Percentiles rank a stretch among this genome's conserved stretches.
Evolutionary conservation across 1,139 yeast species (phyloP).

Genomic region (Hemisphaericaspora xylofermentans): DNA sequence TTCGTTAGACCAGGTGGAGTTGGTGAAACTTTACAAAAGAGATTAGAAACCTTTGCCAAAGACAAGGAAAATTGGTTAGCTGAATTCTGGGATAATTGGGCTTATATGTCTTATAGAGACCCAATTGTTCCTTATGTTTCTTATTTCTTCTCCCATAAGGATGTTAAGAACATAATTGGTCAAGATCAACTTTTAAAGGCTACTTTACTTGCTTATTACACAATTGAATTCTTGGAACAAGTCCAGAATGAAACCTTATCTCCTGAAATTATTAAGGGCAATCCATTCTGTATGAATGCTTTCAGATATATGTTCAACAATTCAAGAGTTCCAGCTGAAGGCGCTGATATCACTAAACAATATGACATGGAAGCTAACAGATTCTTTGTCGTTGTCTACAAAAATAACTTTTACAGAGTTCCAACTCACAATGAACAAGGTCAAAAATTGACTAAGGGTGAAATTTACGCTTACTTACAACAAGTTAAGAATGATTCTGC

Average conservation of each 20-base stretch:
- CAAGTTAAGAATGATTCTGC: conserved; percentile 45
- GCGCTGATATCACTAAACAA: conserved; percentile 54
- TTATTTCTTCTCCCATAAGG: conserved; percentile 85
- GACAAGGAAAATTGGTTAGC: conserved; percentile 86
- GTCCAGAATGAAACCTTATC: conserved; percentile 61
- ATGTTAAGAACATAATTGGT: conserved; percentile 54
- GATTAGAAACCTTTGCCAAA: conserved; percentile 59
- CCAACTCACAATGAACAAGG: conserved; percentile 63
- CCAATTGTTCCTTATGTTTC: conserved; percentile 94
- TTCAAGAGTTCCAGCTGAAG: conserved; percentile 71
- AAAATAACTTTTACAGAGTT: conserved; percentile 82
- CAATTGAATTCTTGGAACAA: conserved; percentile 53
- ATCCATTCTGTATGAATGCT: conserved; percentile 92
- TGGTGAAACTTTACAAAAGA: conserved; percentile 68
- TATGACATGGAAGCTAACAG: conserved; percentile 57
- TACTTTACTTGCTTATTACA: conserved; percentile 54
- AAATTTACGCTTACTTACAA: conserved; percentile 66
- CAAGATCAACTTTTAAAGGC: conserved; percentile 77
- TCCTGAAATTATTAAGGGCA: conserved; percentile 79
- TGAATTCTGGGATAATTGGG: conserved; percentile 92
- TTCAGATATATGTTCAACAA: conserved; percentile 91
- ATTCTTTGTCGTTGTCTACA: conserved; percentile 69
- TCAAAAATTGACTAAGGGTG: conserved; percentile 54
- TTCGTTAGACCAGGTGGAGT: conserved; percentile 54
- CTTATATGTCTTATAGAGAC: conserved; percentile 87